Conservation (phyloP, 2,329 filamentous ascomycete species). For the Drechmeria coniospora region DNA sequence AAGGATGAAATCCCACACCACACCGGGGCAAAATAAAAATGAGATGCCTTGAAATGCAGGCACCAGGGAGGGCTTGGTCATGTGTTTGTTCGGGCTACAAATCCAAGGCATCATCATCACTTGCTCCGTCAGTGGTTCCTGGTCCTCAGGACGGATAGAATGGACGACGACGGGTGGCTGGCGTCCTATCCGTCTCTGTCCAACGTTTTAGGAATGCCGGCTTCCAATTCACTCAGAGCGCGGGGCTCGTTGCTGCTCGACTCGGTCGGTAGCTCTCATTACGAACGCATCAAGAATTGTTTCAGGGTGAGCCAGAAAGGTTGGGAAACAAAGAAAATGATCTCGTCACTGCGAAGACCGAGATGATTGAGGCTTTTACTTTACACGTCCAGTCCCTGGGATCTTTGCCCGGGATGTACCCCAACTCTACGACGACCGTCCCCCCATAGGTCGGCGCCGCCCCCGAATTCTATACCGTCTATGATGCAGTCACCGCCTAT, state of each 20-base stretch:
- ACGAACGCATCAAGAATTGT: neutral
- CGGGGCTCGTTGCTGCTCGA: too few species aligned
- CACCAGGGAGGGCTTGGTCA: slow-evolving; percentile 4
- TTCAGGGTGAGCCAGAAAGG: neutral
- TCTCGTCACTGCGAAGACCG: slow-evolving; percentile 17
- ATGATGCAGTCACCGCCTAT: slow-evolving; percentile 23
- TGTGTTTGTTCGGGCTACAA: too few species aligned
- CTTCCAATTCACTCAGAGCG: too few species aligned
- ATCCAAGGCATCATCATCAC: too few species aligned
- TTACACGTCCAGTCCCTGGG: slow-evolving; percentile 23
- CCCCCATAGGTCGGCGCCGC: slow-evolving; percentile 16
- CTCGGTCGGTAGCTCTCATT: neutral
- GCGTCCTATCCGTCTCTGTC: too few species aligned
- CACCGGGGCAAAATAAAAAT: slow-evolving; percentile 3
- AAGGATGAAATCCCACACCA: slow-evolving; percentile 1
- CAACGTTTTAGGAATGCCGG: too few species aligned
- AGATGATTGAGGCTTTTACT: slow-evolving; percentile 27
- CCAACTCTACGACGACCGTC: slow-evolving; percentile 18
- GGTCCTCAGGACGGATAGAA: too few species aligned
- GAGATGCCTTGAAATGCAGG: slow-evolving; percentile 15
- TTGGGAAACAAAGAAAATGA: slow-evolving; percentile 9
- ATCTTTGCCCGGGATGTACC: slow-evolving; percentile 16
- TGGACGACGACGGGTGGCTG: too few species aligned
- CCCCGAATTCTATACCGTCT: slow-evolving; percentile 26
- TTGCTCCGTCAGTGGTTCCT: too few species aligned